phyloP scores from a whole-genome alignment of 2,329 filamentous ascomycete species.

The Onygenales sp. region DNA sequence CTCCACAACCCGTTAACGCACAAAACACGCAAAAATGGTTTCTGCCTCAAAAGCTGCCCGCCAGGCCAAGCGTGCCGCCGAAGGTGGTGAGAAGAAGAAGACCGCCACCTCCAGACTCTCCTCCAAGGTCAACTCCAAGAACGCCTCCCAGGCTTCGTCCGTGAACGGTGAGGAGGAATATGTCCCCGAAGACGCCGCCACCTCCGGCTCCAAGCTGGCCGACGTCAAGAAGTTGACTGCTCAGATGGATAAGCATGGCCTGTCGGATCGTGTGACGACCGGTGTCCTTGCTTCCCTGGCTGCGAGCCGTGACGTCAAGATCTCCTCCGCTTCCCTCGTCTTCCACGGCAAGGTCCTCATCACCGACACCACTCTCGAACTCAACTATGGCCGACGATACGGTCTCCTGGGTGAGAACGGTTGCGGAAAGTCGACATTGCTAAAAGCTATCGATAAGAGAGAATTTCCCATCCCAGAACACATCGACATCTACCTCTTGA shows the following conservation, averaged over 20 bases:
- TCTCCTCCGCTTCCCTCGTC: conserved; percentile 83
- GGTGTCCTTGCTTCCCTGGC: conserved; percentile 83
- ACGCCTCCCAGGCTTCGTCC: conserved; percentile 53
- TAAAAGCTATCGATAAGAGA: conserved; percentile 87
- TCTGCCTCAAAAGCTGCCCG: conserved; percentile 61
- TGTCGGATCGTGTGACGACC: conserved; percentile 96
- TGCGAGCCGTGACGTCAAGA: conserved; percentile 90
- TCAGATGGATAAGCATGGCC: conserved; percentile 91
- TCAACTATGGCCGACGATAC: conserved; percentile 87
- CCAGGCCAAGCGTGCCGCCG: conserved; percentile 55
- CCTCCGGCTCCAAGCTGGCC: conserved; percentile 61
- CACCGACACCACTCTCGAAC: conserved; percentile 84
- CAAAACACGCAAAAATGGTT: conserved; percentile 42
- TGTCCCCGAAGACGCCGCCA: conserved; percentile 60
- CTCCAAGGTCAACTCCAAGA: conserved; percentile 58
- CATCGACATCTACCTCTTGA: conserved; percentile 95
- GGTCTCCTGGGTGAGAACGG: conserved; percentile 97
- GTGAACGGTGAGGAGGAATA: conserved; percentile 65
- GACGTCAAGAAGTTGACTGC: conserved; percentile 79
- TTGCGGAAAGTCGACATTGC: conserved; percentile 94
- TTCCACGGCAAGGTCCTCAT: conserved; percentile 98
- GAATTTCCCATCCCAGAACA: conserved; percentile 95
- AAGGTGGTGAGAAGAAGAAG: conserved; percentile 68
- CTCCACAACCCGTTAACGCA: not conserved
- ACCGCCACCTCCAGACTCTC: conserved; percentile 61